Conservation (phyloP, 306 rosid species). For the Psophocarpus tetragonolobus region DNA sequence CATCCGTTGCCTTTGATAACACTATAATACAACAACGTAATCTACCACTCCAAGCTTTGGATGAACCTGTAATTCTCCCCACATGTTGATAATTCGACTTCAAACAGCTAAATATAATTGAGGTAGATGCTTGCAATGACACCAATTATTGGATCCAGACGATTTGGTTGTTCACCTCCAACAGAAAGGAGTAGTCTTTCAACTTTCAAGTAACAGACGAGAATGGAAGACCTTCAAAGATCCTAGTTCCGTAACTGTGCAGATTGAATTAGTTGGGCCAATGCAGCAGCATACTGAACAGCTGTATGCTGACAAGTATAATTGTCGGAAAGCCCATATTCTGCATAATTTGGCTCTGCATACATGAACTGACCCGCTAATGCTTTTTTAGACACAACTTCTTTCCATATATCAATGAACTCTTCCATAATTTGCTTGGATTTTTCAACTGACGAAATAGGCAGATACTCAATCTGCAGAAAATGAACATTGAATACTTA, state of each 20-base stretch:
- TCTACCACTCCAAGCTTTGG: neutral
- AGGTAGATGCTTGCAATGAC: neutral
- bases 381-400: slow-evolving; percentile 71
- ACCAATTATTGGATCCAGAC: too few relatives aligned
- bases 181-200: neutral
- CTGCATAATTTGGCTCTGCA: slow-evolving; percentile 68
- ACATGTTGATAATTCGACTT: neutral
- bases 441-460: slow-evolving; percentile 78
- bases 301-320: slow-evolving; percentile 84
- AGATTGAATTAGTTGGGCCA: slow-evolving; percentile 77
- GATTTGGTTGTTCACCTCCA: slow-evolving; percentile 11
- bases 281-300: slow-evolving; percentile 75
- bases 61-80: neutral
- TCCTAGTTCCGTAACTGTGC: slow-evolving; percentile 66
- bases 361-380: slow-evolving; percentile 88
- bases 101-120: slow-evolving; percentile 6
- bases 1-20: neutral
- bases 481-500: neutral
- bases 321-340: slow-evolving; percentile 70
- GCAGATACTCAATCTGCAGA: slow-evolving; percentile 85
- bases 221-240: neutral
- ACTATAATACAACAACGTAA: neutral
- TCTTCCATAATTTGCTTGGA: slow-evolving; percentile 76
- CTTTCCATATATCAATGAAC: slow-evolving; percentile 73
- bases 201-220: neutral